Conservation (phyloP, 2,329 filamentous ascomycete species). For the Emergomyces pasteurianus region DNA sequence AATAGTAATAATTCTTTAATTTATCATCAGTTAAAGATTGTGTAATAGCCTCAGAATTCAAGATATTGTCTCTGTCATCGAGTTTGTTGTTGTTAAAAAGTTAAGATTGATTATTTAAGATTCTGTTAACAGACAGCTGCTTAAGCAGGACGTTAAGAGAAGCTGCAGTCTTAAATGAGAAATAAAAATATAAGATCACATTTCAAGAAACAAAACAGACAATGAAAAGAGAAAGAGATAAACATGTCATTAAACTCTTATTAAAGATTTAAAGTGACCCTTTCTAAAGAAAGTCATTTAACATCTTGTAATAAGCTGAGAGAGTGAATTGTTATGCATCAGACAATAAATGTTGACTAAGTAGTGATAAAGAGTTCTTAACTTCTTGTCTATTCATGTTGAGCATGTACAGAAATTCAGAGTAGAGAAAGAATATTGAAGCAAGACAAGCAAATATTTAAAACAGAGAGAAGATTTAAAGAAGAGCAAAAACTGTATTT, state of each 20-base stretch:
- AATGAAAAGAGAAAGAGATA: background rate
- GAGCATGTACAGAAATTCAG: background rate
- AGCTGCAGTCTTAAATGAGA: background rate
- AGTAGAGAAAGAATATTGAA: background rate
- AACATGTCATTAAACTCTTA: background rate
- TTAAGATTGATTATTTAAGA: too few relatives aligned
- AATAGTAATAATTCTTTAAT: too few relatives aligned
- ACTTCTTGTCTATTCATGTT: background rate
- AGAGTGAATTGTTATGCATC: background rate
- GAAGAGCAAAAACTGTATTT: background rate
- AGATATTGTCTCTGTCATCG: background rate
- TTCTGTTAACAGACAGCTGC: background rate
- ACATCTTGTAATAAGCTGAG: background rate
- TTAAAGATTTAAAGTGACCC: background rate
- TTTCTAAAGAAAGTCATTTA: background rate
- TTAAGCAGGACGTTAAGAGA: background rate
- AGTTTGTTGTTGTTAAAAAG: background rate
- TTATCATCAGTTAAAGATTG: too few relatives aligned
- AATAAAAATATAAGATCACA: background rate
- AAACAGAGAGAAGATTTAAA: background rate
- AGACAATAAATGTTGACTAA: background rate
- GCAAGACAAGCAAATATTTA: background rate
- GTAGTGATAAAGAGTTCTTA: background rate
- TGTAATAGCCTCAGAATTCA: background rate
- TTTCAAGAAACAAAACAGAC: too few relatives aligned